Base-by-base conservation (phyloP, 2,329 filamentous ascomycete genomes). In the Clonostachys rosea region DNA sequence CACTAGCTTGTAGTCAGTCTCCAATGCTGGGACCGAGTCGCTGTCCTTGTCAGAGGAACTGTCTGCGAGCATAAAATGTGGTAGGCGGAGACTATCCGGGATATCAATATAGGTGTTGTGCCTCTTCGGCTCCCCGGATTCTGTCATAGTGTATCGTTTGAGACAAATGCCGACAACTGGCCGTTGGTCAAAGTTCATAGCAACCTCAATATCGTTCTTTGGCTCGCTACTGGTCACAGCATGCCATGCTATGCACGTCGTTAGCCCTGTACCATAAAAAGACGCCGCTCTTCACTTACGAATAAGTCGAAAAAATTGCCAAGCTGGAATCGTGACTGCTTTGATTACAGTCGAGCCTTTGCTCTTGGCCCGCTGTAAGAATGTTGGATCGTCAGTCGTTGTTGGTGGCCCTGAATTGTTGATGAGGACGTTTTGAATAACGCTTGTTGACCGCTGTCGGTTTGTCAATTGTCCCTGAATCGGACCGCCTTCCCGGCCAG, bases 241-340 rank as follows among this genome's bases (percentile, higher is more conserved):
- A 61, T 95, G 91, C 91, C 91, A 96, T 30, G 91, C 87, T 91
- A 58, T 47, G 49, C 12, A 46, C 17, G 11, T 30, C n/a, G 24
- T 30, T 30, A 30, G 24, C 24, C 9, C 24, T 36, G 9, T 30
- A 30, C 8, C 9, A 30, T 30, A 30, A 9, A 10, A 10, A 30
- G 24, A 30, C 24, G 24, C 24, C 9, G 24, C 24, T 30, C 24
- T 30, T 30, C 24, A 75, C 87, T 69, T 71, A 91, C 87, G 91
- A 57, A 96, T 90, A 24, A 97, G 73, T 59, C 88, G 90, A 68
- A 96, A 97, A 60, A 97, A 96, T 59, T 96, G 92, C 91, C 91
- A 97, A 3, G 94, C 94, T 36, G 92, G 92, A 73, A 97, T 96
- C 49, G 92, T 85, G 13, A 97, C 87, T 57, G 95, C 91, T 60